Conservation (phyloP, 495 filamentous ascomycete genomes). For the Hypoxylon crocopeplum region DNA sequence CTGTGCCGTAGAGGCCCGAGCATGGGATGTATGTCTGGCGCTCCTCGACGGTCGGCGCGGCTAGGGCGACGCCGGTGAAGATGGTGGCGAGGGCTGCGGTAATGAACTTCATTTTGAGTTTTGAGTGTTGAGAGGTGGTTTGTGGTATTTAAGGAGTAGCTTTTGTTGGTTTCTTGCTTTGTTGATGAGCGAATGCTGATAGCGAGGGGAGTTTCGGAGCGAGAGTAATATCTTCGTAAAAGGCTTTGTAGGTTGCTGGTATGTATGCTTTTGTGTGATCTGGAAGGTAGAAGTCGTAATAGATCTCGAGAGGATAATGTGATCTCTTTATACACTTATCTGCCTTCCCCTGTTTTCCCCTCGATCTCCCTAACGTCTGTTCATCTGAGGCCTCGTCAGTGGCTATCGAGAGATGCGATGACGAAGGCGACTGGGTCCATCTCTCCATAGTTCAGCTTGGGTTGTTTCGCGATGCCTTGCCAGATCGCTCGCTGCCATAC, state of each 20-base stretch:
- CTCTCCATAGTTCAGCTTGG: constrained; percentile 3
- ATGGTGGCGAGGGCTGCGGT: constrained; percentile 14
- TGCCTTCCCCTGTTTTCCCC: neutral
- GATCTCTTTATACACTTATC: constrained; percentile 14
- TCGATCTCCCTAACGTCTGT: neutral
- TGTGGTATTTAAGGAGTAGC: neutral
- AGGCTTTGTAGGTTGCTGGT: constrained; percentile 6
- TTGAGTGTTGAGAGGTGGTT: neutral
- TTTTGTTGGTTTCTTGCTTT: neutral
- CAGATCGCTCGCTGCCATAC: neutral
- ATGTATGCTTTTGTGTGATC: constrained; percentile 5
- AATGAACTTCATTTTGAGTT: constrained; percentile 39
- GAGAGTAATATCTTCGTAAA: constrained; percentile 4
- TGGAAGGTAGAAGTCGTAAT: constrained; percentile 3
- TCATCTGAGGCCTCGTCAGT: constrained; percentile 13
- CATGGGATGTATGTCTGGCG: constrained; percentile 48
- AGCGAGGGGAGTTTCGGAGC: neutral
- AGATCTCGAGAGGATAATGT: neutral
- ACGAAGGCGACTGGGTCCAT: constrained; percentile 3
- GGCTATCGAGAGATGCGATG: constrained; percentile 11
- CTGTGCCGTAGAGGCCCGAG: constrained; percentile 48
- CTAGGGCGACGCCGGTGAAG: constrained; percentile 33
- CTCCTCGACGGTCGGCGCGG: constrained; percentile 24
- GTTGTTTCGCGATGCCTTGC: constrained; percentile 13
- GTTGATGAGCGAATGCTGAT: neutral